Percentiles rank a stretch among this genome's conserved stretches.
Evolutionary conservation across 768 basidiomycete species (phyloP).

Genomic region (Kwoniella sp.): DNA sequence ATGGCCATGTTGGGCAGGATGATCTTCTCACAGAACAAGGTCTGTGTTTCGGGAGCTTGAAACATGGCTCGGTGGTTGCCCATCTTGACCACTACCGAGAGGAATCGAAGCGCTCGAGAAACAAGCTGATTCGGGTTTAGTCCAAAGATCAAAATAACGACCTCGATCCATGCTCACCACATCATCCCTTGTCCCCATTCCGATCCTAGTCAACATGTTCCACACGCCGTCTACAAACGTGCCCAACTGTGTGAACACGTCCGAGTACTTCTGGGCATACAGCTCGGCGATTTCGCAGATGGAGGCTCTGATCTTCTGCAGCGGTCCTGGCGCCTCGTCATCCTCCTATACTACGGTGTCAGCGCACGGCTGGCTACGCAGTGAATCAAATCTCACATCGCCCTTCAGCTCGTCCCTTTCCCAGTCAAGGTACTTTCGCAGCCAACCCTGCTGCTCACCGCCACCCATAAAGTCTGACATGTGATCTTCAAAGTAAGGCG

Average conservation of each 20-base stretch:
- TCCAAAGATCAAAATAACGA: background rate
- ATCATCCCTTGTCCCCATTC: slow-evolving; percentile 67
- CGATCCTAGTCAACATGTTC: slow-evolving; percentile 67
- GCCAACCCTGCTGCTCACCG: slow-evolving; percentile 56
- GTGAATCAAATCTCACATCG: slow-evolving; percentile 59
- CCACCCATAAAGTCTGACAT: slow-evolving; percentile 73
- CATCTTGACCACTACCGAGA: slow-evolving; percentile 85
- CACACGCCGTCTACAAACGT: slow-evolving; percentile 82
- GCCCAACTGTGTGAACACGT: slow-evolving; percentile 52
- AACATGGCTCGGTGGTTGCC: slow-evolving; percentile 77
- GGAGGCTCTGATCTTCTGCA: slow-evolving; percentile 81
- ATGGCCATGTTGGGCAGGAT: slow-evolving; percentile 89
- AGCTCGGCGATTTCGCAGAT: slow-evolving; percentile 90
- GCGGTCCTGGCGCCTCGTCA: slow-evolving; percentile 73
- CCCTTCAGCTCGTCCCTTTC: slow-evolving; percentile 64
- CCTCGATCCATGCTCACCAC: slow-evolving; percentile 54
- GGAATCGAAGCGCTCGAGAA: slow-evolving; percentile 81
- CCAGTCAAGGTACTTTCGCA: slow-evolving; percentile 78
- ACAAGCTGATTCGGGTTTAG: slow-evolving; percentile 57
- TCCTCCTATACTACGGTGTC: slow-evolving; percentile 53
- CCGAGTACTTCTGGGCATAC: slow-evolving; percentile 50
- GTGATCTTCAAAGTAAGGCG: slow-evolving; percentile 86
- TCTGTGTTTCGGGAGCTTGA: slow-evolving; percentile 68
- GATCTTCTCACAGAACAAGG: slow-evolving; percentile 77
- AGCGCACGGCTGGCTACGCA: background rate